Evolutionary conservation across 805 yeast species (phyloP).

Genomic region (Vanderwaltozyma verrucispora): DNA sequence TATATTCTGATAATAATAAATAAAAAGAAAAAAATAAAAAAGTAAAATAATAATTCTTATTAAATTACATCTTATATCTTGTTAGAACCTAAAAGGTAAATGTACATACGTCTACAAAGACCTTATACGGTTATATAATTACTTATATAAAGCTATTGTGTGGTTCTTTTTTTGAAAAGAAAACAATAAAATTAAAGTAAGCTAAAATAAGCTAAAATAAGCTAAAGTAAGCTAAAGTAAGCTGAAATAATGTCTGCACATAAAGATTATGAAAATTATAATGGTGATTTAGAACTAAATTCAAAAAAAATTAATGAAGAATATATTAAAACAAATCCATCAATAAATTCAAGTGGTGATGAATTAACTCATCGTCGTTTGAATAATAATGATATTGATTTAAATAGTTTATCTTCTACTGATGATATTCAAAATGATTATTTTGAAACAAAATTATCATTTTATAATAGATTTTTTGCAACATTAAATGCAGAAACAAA

Average conservation of each 20-base stretch:
- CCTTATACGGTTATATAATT: no score
- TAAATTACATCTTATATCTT: no score
- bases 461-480: conserved; percentile 18
- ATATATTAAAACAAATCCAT: neutral
- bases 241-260: conserved; percentile 1
- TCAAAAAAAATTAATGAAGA: neutral
- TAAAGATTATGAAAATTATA: neutral
- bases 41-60: no score
- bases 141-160: no score
- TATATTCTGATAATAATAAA: no score
- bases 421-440: conserved; percentile 1
- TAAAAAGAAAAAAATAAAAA: no score
- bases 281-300: neutral
- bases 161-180: no score
- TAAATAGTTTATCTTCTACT: neutral
- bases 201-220: no score
- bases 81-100: no score
- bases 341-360: conserved; percentile 1
- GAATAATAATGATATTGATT: neutral
- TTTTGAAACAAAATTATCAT: conserved; percentile 11
- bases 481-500: conserved; percentile 42
- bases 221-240: no score
- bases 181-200: no score
- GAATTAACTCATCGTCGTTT: conserved; percentile 2
- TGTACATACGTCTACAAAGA: no score